Evolutionary conservation across 1,284 basidiomycete genomes (phyloP).

Genomic region (Waitea zeae): DNA sequence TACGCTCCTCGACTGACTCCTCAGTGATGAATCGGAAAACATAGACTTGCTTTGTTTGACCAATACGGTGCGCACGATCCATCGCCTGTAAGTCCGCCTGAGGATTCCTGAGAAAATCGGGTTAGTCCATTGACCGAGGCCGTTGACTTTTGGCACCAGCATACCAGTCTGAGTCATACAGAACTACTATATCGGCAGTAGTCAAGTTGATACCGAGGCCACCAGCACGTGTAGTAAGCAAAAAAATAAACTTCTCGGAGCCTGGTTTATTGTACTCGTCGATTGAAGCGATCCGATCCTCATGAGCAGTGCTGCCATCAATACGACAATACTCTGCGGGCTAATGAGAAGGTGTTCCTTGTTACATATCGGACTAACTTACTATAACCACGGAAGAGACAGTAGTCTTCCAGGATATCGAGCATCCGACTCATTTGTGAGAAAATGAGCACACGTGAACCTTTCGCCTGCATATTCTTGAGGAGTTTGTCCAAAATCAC

Average conservation of each 20-base stretch:
- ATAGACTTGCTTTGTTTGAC: slow-evolving; percentile 97
- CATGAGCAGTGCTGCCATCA: slow-evolving; percentile 90
- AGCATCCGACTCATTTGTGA: slow-evolving; percentile 91
- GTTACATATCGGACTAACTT: slow-evolving; percentile 12
- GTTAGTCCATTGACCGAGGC: slow-evolving; percentile 2
- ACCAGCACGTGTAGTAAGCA: slow-evolving; percentile 96
- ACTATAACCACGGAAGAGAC: slow-evolving; percentile 85
- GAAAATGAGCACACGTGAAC: slow-evolving; percentile 92
- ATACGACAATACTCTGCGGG: slow-evolving; percentile 98
- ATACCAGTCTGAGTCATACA: slow-evolving; percentile 96
- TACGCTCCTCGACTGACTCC: slow-evolving; percentile 92
- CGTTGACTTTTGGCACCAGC: too few species aligned
- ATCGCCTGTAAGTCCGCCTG: slow-evolving; percentile 98
- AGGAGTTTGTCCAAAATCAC: slow-evolving; percentile 92
- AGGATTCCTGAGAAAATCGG: slow-evolving; percentile 60
- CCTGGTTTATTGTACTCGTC: slow-evolving; percentile 96
- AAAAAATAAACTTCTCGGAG: slow-evolving; percentile 93
- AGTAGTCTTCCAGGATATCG: slow-evolving; percentile 97
- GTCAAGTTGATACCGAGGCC: slow-evolving; percentile 97
- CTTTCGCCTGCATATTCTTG: slow-evolving; percentile 78
- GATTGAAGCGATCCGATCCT: slow-evolving; percentile 90
- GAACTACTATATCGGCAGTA: slow-evolving; percentile 85
- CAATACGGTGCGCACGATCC: slow-evolving; percentile 98
- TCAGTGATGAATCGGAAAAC: slow-evolving; percentile 98
- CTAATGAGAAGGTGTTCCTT: background rate